Conservation (phyloP, 73 alveolate species). For the Effrenium voratum region DNA sequence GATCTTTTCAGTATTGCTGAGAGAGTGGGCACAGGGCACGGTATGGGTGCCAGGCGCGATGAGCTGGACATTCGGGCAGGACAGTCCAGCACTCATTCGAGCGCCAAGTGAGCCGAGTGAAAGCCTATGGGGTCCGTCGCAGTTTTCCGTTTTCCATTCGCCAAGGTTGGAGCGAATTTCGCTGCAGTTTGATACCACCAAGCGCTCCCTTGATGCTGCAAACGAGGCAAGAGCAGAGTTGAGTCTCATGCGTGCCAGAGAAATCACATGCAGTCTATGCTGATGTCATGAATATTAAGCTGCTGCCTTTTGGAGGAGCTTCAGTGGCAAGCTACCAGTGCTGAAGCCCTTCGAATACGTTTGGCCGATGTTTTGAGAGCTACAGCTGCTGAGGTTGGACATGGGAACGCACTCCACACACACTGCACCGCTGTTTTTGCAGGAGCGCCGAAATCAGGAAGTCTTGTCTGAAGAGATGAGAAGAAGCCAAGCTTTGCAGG, state of each 20-base stretch:
- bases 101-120: neutral
- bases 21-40: too few relatives aligned
- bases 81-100: neutral
- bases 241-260: too few relatives aligned
- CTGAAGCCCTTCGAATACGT: conserved; percentile 83
- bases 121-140: neutral
- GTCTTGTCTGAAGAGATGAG: conserved; percentile 31
- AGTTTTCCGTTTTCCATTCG: neutral
- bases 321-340: conserved; percentile 92
- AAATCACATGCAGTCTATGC: neutral
- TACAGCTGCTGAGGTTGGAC: conserved; percentile 6
- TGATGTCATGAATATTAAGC: neutral
- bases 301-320: conserved; percentile 5
- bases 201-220: conserved; percentile 81
- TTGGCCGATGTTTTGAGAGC: conserved; percentile 71
- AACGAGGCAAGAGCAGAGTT: conserved; percentile 23
- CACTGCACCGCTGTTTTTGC: neutral
- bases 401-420: neutral
- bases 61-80: conserved; percentile 37
- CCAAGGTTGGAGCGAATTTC: conserved; percentile 53
- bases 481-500: conserved; percentile 28
- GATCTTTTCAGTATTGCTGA: too few relatives aligned
- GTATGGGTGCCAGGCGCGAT: conserved; percentile 62
- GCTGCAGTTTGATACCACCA: conserved; percentile 38
- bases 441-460: conserved; percentile 31